Conservation (phyloP, 345 rosid species). For the Mangifera indica region DNA sequence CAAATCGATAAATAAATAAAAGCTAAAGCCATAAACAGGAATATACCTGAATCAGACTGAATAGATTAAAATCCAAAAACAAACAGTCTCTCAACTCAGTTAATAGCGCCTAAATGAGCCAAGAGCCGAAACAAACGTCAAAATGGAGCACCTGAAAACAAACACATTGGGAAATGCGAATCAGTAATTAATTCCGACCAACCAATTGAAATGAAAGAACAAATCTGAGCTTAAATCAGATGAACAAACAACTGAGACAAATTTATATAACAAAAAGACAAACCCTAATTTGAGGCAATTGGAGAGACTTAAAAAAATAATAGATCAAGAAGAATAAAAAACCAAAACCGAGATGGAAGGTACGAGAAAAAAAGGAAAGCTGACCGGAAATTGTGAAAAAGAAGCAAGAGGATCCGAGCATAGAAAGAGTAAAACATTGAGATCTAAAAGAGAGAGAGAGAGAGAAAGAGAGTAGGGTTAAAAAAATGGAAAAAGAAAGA, state of each 20-base stretch:
- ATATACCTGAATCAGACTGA: slow-evolving; percentile 41
- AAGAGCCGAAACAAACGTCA: slow-evolving; percentile 29
- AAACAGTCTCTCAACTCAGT: slow-evolving; percentile 24
- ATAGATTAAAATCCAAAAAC: slow-evolving; percentile 13
- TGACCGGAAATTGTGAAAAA: slow-evolving; percentile 35
- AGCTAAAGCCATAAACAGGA: not conserved
- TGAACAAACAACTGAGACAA: not conserved
- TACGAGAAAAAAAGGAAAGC: slow-evolving; percentile 8
- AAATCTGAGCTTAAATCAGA: not conserved
- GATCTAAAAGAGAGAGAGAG: slow-evolving; percentile 8
- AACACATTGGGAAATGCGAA: not conserved
- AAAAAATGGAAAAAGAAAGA: slow-evolving; percentile 1
- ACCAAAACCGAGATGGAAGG: not conserved
- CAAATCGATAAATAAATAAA: slow-evolving; percentile 12
- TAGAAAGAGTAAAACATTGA: slow-evolving; percentile 40
- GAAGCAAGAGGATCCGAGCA: slow-evolving; percentile 38
- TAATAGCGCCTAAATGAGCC: slow-evolving; percentile 34
- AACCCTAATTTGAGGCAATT: slow-evolving; percentile 19
- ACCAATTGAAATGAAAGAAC: not conserved
- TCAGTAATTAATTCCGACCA: slow-evolving; percentile 3
- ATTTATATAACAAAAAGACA: not conserved
- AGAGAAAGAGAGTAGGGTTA: not conserved
- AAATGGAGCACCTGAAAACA: slow-evolving; percentile 41
- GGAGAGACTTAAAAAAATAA: not conserved
- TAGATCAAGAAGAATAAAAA: slow-evolving; percentile 10